Percentiles rank a stretch among this genome's conserved stretches.
These are phyloP conservation scores for Schizophyllum amplum DNA, from an alignment of 1,284 basidiomycete genomes.

Conservation along the genomic window DNA sequence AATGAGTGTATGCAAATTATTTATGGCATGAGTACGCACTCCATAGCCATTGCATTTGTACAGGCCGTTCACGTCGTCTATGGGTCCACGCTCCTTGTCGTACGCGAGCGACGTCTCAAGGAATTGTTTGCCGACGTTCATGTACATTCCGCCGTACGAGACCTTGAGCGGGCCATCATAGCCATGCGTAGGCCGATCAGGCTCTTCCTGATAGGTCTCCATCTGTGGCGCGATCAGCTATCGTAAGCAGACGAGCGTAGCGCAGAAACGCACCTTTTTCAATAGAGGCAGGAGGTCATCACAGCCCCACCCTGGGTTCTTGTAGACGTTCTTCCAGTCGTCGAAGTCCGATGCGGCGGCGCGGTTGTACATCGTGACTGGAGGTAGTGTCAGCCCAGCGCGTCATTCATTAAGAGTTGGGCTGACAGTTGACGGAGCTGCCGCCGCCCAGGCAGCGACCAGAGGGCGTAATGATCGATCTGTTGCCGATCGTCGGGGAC, in stretches of 20 bases:
- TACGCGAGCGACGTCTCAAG: slow-evolving; percentile 34
- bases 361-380: slow-evolving; percentile 35
- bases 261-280: slow-evolving; percentile 28
- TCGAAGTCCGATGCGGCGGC: slow-evolving; percentile 38
- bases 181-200: slow-evolving; percentile 35
- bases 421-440: slow-evolving; percentile 50
- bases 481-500: slow-evolving; percentile 35
- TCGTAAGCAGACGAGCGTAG: not conserved
- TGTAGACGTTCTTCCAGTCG: slow-evolving; percentile 28
- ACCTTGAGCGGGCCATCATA: slow-evolving; percentile 45
- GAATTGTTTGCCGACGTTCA: slow-evolving; percentile 37
- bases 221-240: slow-evolving; percentile 22
- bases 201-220: slow-evolving; percentile 38
- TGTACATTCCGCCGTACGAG: slow-evolving; percentile 29
- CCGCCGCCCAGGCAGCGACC: slow-evolving; percentile 53
- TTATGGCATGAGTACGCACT: slow-evolving; percentile 18
- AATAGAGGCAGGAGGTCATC: slow-evolving; percentile 34
- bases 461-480: slow-evolving; percentile 30
- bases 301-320: slow-evolving; percentile 38
- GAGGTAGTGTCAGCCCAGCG: not conserved
- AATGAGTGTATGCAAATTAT: not conserved
- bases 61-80: slow-evolving; percentile 39
- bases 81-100: slow-evolving; percentile 31
- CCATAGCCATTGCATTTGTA: slow-evolving; percentile 32
- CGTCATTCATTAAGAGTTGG: not conserved